phyloP scores from a whole-genome alignment of 129 eudicot genomes.

The Centrapalus pauciflorus region DNA sequence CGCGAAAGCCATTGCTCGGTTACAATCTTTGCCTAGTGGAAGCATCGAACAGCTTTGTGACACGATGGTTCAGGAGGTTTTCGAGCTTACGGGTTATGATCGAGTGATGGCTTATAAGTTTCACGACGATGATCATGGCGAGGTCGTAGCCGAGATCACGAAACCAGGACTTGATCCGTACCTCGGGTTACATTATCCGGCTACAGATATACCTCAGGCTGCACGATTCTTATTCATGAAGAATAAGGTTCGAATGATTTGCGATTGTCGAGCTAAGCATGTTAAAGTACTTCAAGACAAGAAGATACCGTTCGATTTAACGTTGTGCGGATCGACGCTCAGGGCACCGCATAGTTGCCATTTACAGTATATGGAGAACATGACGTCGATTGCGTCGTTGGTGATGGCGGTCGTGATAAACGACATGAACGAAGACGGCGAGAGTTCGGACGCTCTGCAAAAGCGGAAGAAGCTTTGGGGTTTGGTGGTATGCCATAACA shows the following conservation, averaged over 20 bases:
- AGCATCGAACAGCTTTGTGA: constrained; percentile 78
- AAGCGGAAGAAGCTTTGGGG: constrained; percentile 92
- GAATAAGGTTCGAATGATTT: constrained; percentile 88
- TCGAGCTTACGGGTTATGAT: constrained; percentile 92
- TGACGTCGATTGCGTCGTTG: constrained; percentile 87
- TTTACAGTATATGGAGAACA: constrained; percentile 87
- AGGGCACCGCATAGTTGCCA: constrained; percentile 96
- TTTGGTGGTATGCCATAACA: constrained; percentile 83
- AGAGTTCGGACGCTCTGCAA: constrained; percentile 40
- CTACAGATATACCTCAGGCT: constrained; percentile 98
- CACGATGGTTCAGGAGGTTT: constrained; percentile 96
- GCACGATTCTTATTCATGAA: constrained; percentile 94
- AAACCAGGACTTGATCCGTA: constrained; percentile 92
- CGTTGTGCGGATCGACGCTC: constrained; percentile 86
- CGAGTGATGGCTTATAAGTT: constrained; percentile 91
- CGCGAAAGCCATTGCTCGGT: constrained; percentile 77
- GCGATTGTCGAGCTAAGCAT: constrained; percentile 76
- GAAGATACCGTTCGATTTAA: constrained; percentile 58
- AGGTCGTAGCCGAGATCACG: constrained; percentile 76
- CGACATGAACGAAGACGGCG: constrained; percentile 64
- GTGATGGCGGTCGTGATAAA: constrained; percentile 93
- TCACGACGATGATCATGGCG: constrained; percentile 97
- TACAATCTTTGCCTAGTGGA: constrained; percentile 91
- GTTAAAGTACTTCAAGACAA: constrained; percentile 79
- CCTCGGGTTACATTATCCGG: constrained; percentile 92